These are phyloP conservation scores for Irpex lacteus DNA, from an alignment of 1,284 basidiomycete species.

Conservation along the genomic window DNA sequence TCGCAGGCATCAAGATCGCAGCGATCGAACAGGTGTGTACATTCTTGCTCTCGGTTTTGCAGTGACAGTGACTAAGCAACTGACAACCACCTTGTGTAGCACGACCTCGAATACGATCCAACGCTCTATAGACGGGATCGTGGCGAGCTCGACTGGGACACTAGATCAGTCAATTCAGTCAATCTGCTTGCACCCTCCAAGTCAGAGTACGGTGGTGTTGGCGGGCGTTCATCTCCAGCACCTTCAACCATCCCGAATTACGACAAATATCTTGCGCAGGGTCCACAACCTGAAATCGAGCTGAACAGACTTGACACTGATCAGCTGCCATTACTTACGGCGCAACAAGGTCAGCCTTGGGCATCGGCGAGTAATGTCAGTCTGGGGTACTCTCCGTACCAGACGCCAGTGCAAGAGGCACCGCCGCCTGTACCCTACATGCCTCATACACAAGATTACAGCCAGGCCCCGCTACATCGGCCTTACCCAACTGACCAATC, in stretches of 20 bases:
- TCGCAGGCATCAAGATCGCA: constrained; percentile 76
- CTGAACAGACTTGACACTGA: constrained; percentile 54
- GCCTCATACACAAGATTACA: constrained; percentile 19
- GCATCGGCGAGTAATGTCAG: constrained; percentile 24
- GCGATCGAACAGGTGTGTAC: constrained; percentile 63
- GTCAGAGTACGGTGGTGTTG: constrained; percentile 34
- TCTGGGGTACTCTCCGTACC: constrained; percentile 16
- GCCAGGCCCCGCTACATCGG: constrained; percentile 50
- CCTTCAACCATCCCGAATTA: constrained; percentile 38
- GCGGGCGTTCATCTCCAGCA: constrained; percentile 41
- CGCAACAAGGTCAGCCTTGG: constrained; percentile 26
- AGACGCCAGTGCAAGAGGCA: constrained; percentile 2
- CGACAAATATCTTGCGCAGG: constrained; percentile 53
- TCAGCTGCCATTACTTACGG: constrained; percentile 48
- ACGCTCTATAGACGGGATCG: constrained; percentile 70
- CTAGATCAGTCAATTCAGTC: constrained; percentile 64
- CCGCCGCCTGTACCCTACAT: constrained; percentile 8
- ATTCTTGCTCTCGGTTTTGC: background rate
- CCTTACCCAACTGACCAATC: constrained; percentile 31
- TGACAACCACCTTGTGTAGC: constrained; percentile 30
- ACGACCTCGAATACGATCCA: constrained; percentile 76
- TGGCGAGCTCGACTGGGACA: constrained; percentile 80
- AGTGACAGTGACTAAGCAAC: background rate
- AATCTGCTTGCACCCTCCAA: constrained; percentile 45
- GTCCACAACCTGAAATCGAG: constrained; percentile 50